Percentiles rank a stretch among this genome's conserved stretches.
Conservation (phyloP, 805 yeast species). For the Candida berthetii region DNA sequence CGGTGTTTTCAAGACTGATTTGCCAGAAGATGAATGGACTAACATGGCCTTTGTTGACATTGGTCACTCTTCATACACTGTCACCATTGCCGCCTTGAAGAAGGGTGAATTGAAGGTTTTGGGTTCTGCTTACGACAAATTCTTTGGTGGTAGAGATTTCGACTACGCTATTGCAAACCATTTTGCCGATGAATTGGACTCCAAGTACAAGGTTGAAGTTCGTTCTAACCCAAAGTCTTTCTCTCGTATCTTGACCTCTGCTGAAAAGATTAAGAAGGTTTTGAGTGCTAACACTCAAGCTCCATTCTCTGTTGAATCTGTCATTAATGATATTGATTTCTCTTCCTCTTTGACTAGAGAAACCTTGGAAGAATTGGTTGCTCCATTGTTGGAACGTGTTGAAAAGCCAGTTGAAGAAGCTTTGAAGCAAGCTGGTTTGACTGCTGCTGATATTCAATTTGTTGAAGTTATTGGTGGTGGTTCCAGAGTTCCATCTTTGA, state of each 20-base stretch:
- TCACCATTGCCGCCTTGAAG: conserved; percentile 84
- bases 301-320: conserved; percentile 91
- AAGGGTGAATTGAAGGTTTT: conserved; percentile 93
- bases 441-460: conserved; percentile 72
- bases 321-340: conserved; percentile 96
- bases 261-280: conserved; percentile 93
- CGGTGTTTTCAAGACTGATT: conserved; percentile 96
- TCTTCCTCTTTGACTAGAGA: conserved; percentile 85
- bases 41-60: conserved; percentile 92
- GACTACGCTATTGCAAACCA: conserved; percentile 92
- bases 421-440: conserved; percentile 69
- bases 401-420: conserved; percentile 77
- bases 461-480: conserved; percentile 98
- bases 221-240: conserved; percentile 90
- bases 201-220: conserved; percentile 90
- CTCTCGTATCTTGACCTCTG: conserved; percentile 85
- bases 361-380: conserved; percentile 84
- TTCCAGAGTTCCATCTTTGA: conserved; percentile 93
- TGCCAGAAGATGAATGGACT: conserved; percentile 91
- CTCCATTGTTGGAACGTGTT: conserved; percentile 75
- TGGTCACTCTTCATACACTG: conserved; percentile 94
- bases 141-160: conserved; percentile 97
- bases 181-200: conserved; percentile 88
- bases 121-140: conserved; percentile 89
- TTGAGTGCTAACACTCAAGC: conserved; percentile 93